Base-by-base conservation (phyloP, 73 alveolate species). In the Tetrahymena elliotti region DNA sequence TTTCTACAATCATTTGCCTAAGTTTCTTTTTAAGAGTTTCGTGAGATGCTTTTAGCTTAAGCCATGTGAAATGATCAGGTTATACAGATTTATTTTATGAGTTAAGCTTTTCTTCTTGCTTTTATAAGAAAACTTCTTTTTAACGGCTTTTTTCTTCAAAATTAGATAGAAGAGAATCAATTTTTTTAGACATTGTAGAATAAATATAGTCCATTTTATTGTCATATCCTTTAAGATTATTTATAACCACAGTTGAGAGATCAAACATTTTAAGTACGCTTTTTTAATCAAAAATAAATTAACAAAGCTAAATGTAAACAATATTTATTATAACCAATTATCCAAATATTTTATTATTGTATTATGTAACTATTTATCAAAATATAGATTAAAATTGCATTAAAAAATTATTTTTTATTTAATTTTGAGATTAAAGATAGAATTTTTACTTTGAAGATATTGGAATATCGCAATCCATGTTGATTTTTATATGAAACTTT, bases 1-100 rank as follows among this genome's bases (percentile, higher is more conserved):
- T 94, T 52, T 94, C 96, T 83, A 94, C 93, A 4, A 94, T 24
- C 95, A 94, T 88, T 88, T 94, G 53, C 41, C 96, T 84, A 15
- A 94, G 34, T 33, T 88, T 94, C 93, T 94, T 94, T 53, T 94
- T 52, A 9, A 94, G 93, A 0, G 39, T 92, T 52, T 88, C 83
- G 40, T 88, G 93, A 84, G 93, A 84, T 39, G 95, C 93, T 39
- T 94, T 94, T 41, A 94, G 36, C 10, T 84, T 53, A 2, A 94
- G 83, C 96, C 96, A 94, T 35, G 68, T 39, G 84, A 94, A 94
- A 27, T 84, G 37, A 84, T 94, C 96, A 84, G 88, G 20, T 68
- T 68, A 68, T 16, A 68, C 36, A 6, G 88, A 68, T 68, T 68
- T 68, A n/a, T 22, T 68, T 68, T 68, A 6, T 10, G 16, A 8